Percentiles rank a stretch among this genome's conserved stretches.
phyloP scores from a whole-genome alignment of 2,329 filamentous ascomycete species.

The Capronia epimyces region DNA sequence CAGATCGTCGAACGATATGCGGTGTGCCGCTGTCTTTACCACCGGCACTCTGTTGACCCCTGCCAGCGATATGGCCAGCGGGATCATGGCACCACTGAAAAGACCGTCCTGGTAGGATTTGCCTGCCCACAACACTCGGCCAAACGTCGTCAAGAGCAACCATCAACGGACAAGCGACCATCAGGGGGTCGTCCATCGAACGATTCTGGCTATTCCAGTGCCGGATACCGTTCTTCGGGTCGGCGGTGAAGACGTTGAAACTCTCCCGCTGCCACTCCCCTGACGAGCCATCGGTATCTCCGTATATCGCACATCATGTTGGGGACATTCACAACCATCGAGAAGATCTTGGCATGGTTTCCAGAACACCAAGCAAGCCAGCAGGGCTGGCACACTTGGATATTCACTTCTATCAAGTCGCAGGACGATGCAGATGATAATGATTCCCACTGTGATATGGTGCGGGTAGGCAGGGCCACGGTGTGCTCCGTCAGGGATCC shows the following conservation, averaged over 20 bases:
- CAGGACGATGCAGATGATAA: too few species aligned
- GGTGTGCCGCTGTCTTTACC: constrained; percentile 81
- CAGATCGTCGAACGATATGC: constrained; percentile 81
- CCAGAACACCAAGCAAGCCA: too few species aligned
- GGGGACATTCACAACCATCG: too few species aligned
- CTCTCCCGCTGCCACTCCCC: background rate
- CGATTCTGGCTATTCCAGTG: constrained; percentile 36
- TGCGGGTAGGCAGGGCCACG: too few species aligned
- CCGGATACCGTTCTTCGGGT: constrained; percentile 18
- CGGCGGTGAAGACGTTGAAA: constrained; percentile 15
- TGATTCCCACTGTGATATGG: too few species aligned
- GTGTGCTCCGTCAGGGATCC: too few species aligned
- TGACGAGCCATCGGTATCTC: too few species aligned
- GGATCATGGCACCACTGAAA: constrained; percentile 66
- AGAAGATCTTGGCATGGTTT: too few species aligned
- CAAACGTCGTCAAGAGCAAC: constrained; percentile 15
- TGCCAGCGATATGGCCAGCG: constrained; percentile 69
- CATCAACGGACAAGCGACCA: constrained; percentile 13
- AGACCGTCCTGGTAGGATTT: constrained; percentile 77
- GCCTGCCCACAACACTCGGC: constrained; percentile 57
- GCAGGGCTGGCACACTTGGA: too few species aligned
- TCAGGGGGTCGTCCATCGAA: constrained; percentile 22
- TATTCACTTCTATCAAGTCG: too few species aligned
- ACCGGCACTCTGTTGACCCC: constrained; percentile 78
- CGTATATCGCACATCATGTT: too few species aligned